A percentile compares a stretch with the other conserved stretches of the same genome.
These are phyloP conservation scores for Fraxinus paxiana DNA, from an alignment of 305 asterid genomes.

Conservation along the genomic window DNA sequence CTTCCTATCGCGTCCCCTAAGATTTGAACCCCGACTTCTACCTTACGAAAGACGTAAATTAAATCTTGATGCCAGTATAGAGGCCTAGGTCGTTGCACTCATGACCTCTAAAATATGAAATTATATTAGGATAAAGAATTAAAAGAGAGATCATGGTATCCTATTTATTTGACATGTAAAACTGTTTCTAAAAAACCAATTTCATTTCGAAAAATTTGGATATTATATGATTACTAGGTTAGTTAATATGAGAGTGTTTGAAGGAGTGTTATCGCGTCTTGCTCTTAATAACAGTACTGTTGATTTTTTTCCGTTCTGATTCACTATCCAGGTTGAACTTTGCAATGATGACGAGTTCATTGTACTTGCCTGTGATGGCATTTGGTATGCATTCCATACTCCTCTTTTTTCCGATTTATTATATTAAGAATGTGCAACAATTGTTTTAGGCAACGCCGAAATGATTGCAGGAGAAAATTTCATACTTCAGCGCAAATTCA, in stretches of 20 bases:
- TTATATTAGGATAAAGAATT: not conserved
- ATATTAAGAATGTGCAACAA: not conserved
- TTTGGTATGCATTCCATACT: conserved; percentile 62
- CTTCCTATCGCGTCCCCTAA: not conserved
- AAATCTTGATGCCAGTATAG: not conserved
- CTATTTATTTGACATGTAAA: not conserved
- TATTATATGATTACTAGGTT: not conserved
- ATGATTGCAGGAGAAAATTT: not conserved
- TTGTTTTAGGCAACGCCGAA: not conserved
- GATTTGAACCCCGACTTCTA: not conserved
- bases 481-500: not conserved
- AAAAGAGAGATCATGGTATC: not conserved
- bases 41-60: not conserved
- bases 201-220: not conserved
- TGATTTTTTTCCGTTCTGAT: conserved; percentile 21
- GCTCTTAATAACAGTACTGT: conserved; percentile 7
- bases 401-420: not conserved
- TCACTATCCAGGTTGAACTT: conserved; percentile 71
- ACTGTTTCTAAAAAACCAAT: not conserved
- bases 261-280: not conserved
- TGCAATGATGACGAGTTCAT: conserved; percentile 88
- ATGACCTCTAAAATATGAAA: not conserved
- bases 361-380: conserved; percentile 97
- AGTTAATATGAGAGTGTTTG: not conserved
- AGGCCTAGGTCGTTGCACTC: not conserved